These are phyloP conservation scores for Penicillium lividum DNA, from an alignment of 495 filamentous ascomycete species.

Conservation along the genomic window DNA sequence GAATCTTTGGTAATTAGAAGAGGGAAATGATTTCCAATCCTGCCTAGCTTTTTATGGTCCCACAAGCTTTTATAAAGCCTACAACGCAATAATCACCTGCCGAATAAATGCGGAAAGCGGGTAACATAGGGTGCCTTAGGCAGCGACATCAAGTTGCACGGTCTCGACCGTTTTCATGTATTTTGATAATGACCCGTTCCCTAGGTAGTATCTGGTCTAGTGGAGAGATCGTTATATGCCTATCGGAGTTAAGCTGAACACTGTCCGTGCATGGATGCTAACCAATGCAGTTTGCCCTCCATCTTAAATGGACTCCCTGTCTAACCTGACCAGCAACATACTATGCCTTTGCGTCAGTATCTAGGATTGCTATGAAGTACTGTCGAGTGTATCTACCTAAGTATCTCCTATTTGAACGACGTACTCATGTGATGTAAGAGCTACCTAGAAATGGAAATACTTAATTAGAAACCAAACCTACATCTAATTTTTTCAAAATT, in stretches of 20 bases:
- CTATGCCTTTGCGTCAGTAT: too few species aligned
- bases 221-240: not conserved
- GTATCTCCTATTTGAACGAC: too few species aligned
- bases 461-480: too few species aligned
- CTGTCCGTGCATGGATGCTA: not conserved
- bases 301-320: too few species aligned
- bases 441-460: too few species aligned
- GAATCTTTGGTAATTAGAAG: not conserved
- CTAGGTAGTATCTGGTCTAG: constrained; percentile 1
- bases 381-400: too few species aligned
- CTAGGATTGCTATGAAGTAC: too few species aligned
- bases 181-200: not conserved
- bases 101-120: constrained; percentile 13
- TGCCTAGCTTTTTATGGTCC: not conserved
- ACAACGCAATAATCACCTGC: not conserved
- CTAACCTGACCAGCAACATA: too few species aligned
- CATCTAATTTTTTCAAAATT: too few species aligned
- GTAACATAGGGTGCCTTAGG: constrained; percentile 19
- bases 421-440: too few species aligned
- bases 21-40: not conserved
- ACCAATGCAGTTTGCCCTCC: not conserved
- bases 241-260: not conserved
- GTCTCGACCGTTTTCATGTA: constrained; percentile 21
- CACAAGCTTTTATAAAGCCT: not conserved
- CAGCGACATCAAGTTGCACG: not conserved